Percentiles rank a stretch among this genome's conserved stretches.
Conservation (phyloP, 1,284 basidiomycete species). For the Microbotryum silenes-acaulis region DNA sequence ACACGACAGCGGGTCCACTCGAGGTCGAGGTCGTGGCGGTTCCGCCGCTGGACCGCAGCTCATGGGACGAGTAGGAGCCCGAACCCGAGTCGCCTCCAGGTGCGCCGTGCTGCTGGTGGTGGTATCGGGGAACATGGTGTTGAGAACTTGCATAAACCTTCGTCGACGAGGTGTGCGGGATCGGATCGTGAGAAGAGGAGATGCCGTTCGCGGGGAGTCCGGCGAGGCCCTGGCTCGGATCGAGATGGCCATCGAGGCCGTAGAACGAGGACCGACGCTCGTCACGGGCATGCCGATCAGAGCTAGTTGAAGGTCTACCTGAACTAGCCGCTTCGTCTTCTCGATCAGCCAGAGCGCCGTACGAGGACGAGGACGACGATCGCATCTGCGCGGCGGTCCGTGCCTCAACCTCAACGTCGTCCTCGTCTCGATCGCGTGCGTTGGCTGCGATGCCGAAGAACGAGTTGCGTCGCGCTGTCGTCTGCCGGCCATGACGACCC, state of each 20-base stretch:
- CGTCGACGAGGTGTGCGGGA: background rate
- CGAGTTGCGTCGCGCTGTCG: too few relatives aligned
- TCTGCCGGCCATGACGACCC: too few relatives aligned
- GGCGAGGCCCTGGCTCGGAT: background rate
- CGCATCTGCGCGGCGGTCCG: too few relatives aligned
- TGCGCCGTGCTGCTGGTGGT: background rate
- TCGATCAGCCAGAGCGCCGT: too few relatives aligned
- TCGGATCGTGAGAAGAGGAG: background rate
- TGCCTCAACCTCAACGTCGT: too few relatives aligned
- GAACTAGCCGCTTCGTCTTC: too few relatives aligned
- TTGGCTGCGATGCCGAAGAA: too few relatives aligned
- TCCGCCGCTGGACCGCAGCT: slow-evolving; percentile 7
- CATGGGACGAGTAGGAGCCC: slow-evolving; percentile 21
- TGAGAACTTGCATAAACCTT: background rate
- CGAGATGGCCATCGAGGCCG: slow-evolving; percentile 18
- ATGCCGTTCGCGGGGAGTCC: background rate
- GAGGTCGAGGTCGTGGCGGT: slow-evolving; percentile 6
- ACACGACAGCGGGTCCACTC: too few relatives aligned
- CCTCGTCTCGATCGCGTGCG: too few relatives aligned
- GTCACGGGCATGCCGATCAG: background rate
- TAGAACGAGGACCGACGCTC: slow-evolving; percentile 19
- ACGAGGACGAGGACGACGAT: too few relatives aligned
- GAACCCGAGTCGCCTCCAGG: slow-evolving; percentile 20
- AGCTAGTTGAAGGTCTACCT: too few relatives aligned
- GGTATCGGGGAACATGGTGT: background rate